Percentiles rank a stretch among this genome's conserved stretches.
Evolutionary conservation across 1,284 basidiomycete species (phyloP).

Genomic region (Moesziomyces sp.): DNA sequence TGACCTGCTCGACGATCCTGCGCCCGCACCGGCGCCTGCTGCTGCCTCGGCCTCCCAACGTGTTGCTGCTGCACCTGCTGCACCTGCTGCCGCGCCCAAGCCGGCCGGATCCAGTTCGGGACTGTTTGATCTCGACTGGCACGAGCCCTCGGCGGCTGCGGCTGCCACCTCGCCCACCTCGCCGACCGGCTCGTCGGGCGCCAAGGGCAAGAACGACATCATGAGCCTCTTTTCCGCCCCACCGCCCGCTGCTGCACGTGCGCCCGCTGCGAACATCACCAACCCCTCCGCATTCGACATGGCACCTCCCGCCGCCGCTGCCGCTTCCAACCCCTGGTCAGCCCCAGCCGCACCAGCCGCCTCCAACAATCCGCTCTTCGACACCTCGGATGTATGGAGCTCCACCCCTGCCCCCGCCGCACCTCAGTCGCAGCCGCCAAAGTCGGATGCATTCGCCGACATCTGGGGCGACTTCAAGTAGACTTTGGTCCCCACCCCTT

Average conservation of each 20-base stretch:
- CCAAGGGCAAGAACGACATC: conserved; percentile 78
- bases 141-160: conserved; percentile 64
- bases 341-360: background rate
- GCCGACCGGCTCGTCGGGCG: conserved; percentile 69
- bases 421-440: conserved; percentile 10
- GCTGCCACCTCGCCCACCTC: conserved; percentile 13
- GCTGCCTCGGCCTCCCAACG: conserved; percentile 3
- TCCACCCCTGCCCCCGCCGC: conserved; percentile 4
- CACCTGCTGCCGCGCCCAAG: conserved; percentile 53
- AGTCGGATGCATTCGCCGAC: conserved; percentile 65
- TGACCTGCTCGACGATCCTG: conserved; percentile 38
- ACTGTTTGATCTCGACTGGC: conserved; percentile 85
- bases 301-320: background rate
- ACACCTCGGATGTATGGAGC: conserved; percentile 61
- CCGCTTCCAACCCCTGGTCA: conserved; percentile 1
- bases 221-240: conserved; percentile 76
- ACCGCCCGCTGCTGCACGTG: conserved; percentile 7
- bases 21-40: conserved; percentile 13
- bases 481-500: no score
- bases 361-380: conserved; percentile 26
- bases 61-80: conserved; percentile 8
- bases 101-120: conserved; percentile 72
- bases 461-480: conserved; percentile 67
- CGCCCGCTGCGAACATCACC: background rate
- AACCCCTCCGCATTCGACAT: background rate